These are phyloP conservation scores for Trametes cubensis DNA, from an alignment of 768 basidiomycete genomes.

Conservation along the genomic window DNA sequence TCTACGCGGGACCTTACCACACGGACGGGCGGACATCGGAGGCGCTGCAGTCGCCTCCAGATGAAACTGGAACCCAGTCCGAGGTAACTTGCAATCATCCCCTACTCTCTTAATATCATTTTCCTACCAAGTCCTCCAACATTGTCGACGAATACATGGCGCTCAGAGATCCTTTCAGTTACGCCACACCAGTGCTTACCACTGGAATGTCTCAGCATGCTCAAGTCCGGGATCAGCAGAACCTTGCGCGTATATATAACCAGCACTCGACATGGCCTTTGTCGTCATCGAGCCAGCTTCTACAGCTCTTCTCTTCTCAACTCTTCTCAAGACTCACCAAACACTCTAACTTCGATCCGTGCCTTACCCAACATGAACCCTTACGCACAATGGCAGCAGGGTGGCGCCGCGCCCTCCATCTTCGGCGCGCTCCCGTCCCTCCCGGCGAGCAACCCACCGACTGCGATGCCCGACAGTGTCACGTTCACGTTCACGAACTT, in stretches of 20 bases:
- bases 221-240: background rate
- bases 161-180: background rate
- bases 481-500: conserved; percentile 54
- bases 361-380: conserved; percentile 28
- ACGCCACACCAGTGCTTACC: background rate
- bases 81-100: conserved; percentile 5
- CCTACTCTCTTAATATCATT: background rate
- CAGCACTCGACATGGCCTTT: background rate
- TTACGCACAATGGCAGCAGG: conserved; percentile 29
- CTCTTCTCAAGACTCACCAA: conserved; percentile 5
- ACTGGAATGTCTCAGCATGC: conserved; percentile 4
- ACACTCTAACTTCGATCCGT: background rate
- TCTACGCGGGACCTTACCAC: too few species aligned
- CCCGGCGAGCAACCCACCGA: conserved; percentile 33
- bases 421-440: conserved; percentile 64
- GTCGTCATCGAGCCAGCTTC: conserved; percentile 5
- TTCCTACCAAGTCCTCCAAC: background rate
- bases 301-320: background rate
- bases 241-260: conserved; percentile 11
- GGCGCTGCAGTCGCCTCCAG: background rate
- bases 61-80: conserved; percentile 1
- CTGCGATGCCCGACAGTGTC: conserved; percentile 36
- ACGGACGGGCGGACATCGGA: too few species aligned
- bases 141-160: background rate
- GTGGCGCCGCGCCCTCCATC: conserved; percentile 48